Conservation (phyloP, 768 basidiomycete genomes). For the Paxillus involutus region DNA sequence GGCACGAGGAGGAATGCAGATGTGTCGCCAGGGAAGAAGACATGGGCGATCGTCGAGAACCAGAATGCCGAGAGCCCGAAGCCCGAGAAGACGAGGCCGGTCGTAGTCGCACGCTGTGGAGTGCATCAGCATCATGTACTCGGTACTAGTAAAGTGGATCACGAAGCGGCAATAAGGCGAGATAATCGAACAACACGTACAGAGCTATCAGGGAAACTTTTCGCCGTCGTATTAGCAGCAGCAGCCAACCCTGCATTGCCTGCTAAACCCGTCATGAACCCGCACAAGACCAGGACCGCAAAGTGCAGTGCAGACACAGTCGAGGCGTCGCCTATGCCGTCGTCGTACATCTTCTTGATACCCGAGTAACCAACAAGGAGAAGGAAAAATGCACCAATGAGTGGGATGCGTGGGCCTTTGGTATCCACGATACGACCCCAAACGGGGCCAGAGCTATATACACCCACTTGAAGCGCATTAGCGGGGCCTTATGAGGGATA, state of each 20-base stretch:
- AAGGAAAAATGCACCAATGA: conserved; percentile 56
- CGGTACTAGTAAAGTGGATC: neutral
- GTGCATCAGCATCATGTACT: neutral
- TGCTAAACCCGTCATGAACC: conserved; percentile 75
- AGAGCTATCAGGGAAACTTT: conserved; percentile 70
- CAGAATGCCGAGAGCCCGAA: conserved; percentile 91
- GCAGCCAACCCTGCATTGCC: conserved; percentile 69
- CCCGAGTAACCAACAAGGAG: conserved; percentile 75
- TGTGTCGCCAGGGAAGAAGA: conserved; percentile 74
- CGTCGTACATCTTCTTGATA: conserved; percentile 66
- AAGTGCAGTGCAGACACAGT: conserved; percentile 46
- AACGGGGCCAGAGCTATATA: conserved; percentile 72
- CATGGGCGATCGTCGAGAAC: conserved; percentile 75
- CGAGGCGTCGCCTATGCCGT: conserved; percentile 40
- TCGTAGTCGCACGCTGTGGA: conserved; percentile 67
- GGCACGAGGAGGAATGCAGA: conserved; percentile 70
- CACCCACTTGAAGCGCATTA: conserved; percentile 53
- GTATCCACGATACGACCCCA: conserved; percentile 80
- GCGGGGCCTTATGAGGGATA: neutral
- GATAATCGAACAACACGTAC: conserved; percentile 41
- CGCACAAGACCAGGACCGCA: conserved; percentile 55
- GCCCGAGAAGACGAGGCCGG: conserved; percentile 79
- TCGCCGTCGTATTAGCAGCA: conserved; percentile 81
- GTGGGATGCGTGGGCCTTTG: conserved; percentile 67
- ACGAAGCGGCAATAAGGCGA: neutral